Conservation (phyloP, 2,329 filamentous ascomycete species). For the Hymenoscyphus occultus region DNA sequence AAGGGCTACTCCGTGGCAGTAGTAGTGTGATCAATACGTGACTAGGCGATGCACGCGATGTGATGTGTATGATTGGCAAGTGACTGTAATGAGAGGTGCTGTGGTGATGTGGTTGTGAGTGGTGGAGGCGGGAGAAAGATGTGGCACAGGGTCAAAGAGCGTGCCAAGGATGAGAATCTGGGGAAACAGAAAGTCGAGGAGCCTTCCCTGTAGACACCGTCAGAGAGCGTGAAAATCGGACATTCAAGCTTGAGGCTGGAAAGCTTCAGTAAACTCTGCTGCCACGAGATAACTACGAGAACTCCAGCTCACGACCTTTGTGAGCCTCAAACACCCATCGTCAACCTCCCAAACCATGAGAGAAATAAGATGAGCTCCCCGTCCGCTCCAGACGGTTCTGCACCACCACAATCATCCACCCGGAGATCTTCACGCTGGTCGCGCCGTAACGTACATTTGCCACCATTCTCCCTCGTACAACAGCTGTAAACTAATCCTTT, state of each 20-base stretch:
- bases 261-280: not conserved
- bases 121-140: not conserved
- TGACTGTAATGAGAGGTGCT: not conserved
- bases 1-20: not conserved
- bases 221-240: not conserved
- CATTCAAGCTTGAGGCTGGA: not conserved
- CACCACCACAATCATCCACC: slow-evolving; percentile 25
- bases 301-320: not conserved
- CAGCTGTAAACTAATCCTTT: slow-evolving; percentile 6
- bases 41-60: not conserved
- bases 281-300: not conserved
- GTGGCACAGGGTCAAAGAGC: not conserved
- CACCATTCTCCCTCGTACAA: not conserved
- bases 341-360: slow-evolving; percentile 20
- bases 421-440: slow-evolving; percentile 25
- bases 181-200: not conserved
- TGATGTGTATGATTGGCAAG: not conserved
- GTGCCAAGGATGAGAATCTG: slow-evolving; percentile 1
- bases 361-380: slow-evolving; percentile 34
- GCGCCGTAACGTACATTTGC: slow-evolving; percentile 29
- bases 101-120: not conserved
- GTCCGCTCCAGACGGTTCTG: slow-evolving; percentile 29
- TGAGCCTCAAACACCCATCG: not conserved
- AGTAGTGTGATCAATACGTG: slow-evolving; percentile 1
- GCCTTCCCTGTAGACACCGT: not conserved